phyloP scores from a whole-genome alignment of 2,329 filamentous ascomycete species.

The Tolypocladium tropicale region DNA sequence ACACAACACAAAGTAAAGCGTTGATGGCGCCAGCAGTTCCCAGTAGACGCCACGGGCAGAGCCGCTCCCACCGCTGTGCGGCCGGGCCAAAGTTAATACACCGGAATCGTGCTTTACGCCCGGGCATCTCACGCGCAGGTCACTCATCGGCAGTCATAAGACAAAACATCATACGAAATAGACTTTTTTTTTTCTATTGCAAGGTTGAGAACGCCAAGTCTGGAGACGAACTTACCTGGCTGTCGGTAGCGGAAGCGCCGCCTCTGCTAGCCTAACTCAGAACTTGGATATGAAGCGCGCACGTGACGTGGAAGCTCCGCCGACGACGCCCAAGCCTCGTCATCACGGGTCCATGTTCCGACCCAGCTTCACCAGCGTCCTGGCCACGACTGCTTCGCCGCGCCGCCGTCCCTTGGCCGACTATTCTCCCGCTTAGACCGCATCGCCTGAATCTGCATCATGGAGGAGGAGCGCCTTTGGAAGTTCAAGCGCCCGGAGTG shows the following conservation, averaged over 20 bases:
- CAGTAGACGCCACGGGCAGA: not conserved
- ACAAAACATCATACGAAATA: too few species aligned
- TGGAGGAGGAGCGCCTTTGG: conserved; percentile 58
- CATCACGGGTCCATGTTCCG: not conserved
- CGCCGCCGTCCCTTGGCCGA: not conserved
- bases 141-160: too few species aligned
- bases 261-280: too few species aligned
- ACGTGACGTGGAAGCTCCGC: not conserved
- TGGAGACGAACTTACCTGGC: too few species aligned
- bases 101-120: too few species aligned
- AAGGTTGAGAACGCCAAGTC: too few species aligned
- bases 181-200: too few species aligned
- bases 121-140: too few species aligned
- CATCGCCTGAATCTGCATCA: conserved; percentile 16
- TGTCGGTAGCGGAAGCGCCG: too few species aligned
- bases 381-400: not conserved
- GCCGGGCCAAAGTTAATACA: too few species aligned
- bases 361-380: not conserved
- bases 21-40: too few species aligned
- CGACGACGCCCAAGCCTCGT: not conserved
- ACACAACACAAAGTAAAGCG: too few species aligned
- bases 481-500: conserved; percentile 58
- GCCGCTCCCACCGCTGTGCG: not conserved
- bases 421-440: not conserved
- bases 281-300: not conserved